Base-by-base conservation (phyloP, 192 early-diverging fungal species). In the Phycomyces blakesleeanus region DNA sequence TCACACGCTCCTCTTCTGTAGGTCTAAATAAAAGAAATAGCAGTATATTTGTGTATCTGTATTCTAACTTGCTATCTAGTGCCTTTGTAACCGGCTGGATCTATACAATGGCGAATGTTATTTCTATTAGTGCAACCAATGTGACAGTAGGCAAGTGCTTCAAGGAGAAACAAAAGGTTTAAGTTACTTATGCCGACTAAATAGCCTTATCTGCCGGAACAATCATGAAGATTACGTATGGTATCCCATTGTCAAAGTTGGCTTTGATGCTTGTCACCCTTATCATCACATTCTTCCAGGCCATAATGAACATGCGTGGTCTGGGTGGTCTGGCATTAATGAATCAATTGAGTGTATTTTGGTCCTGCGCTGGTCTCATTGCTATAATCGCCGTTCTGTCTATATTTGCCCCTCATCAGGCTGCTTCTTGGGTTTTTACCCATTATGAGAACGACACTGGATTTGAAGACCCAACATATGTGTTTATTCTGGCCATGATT, bases 361-460 rank as follows among this genome's bases (percentile, higher is more conserved):
- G 71, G 71, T 67, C 71, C 9, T 62, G 59, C 51, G 56, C 55
- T 27, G 71, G 71, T n/a, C 49, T 73, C 8, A 1, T 67, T 1
- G 50, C 58, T n/a, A 62, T 73, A 27, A 63, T 63, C 20, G 37
- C 44, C 20, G 29, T 55, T 12, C 22, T 73, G 5, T 57, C 61
- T 29, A 20, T 26, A 1, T 57, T 34, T 24, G 54, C 66, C 5
- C 24, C 61, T 5, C 64, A 63, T 40, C 59, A 67, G n/a, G 12
- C 50, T 2, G 50, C 51, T 0, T 26, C 39, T 29, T 73, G 64
- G 64, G 65, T 67, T 0, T 67, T 73, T 18, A 64, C 56, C 4
- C 55, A 73, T 53, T 73, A 73, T 37, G 65, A 73, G 55, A 73
- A 73, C 54, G 47, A 73, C 15, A 73, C 64, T 18, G 71, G 71